Evolutionary conservation across 2,329 filamentous ascomycete genomes (phyloP).

Genomic region (Ophiostoma australiae): DNA sequence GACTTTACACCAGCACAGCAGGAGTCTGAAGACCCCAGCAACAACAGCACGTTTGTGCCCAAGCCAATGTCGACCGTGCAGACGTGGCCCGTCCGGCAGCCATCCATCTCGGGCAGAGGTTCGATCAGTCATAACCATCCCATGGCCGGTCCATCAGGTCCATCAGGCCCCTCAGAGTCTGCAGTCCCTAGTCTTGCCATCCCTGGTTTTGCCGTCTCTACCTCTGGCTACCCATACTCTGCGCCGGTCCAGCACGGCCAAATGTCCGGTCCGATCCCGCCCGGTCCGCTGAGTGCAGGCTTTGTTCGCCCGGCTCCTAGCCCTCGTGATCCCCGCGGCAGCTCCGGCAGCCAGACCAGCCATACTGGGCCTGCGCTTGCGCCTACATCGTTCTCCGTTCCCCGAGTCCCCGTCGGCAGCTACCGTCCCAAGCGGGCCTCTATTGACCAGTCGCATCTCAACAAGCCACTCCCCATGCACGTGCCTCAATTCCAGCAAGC

Average conservation of each 20-base stretch:
- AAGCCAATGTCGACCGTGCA: slow-evolving; percentile 24
- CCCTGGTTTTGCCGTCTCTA: not conserved
- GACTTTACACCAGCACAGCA: not conserved
- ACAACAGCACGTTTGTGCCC: slow-evolving; percentile 16
- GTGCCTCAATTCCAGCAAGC: slow-evolving; percentile 25
- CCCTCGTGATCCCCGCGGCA: not conserved
- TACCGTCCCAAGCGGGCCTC: slow-evolving; percentile 27
- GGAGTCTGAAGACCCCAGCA: slow-evolving; percentile 15
- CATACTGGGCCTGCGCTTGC: not conserved
- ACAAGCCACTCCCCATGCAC: slow-evolving; percentile 15
- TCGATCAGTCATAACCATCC: not conserved
- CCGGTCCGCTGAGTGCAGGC: not conserved
- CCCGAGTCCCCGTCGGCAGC: slow-evolving; percentile 40
- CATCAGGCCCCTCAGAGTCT: too few relatives aligned
- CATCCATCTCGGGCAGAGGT: slow-evolving; percentile 17
- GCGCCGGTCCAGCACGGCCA: slow-evolving; percentile 29
- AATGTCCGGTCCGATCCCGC: not conserved
- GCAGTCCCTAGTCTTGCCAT: not conserved
- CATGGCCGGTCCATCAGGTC: not conserved
- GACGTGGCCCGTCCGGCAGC: slow-evolving; percentile 26
- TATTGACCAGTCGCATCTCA: not conserved
- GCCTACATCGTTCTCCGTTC: slow-evolving; percentile 34
- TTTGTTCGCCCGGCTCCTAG: too few relatives aligned
- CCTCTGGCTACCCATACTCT: slow-evolving; percentile 38
- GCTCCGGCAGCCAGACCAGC: not conserved